These are phyloP conservation scores for Polyplosphaeria fusca DNA, from an alignment of 495 filamentous ascomycete genomes.

Conservation along the genomic window DNA sequence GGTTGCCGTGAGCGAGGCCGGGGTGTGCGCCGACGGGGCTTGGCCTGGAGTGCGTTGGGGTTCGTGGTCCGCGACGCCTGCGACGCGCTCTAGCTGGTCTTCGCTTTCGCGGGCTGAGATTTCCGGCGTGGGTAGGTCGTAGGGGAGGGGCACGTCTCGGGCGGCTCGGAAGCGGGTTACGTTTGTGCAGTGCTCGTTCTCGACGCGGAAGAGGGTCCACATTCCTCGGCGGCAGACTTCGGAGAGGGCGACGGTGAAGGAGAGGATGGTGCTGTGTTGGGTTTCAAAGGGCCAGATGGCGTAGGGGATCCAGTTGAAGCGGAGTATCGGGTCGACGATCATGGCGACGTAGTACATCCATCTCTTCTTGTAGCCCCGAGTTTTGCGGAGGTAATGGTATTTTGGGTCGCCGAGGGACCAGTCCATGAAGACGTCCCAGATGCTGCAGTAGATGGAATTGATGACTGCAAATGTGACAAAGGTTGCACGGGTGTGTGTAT, in stretches of 20 bases:
- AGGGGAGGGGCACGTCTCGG: slow-evolving; percentile 77
- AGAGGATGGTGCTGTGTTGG: slow-evolving; percentile 75
- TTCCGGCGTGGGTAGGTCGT: slow-evolving; percentile 48
- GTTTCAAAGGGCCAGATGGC: slow-evolving; percentile 72
- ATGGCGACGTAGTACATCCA: slow-evolving; percentile 87
- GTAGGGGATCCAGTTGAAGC: slow-evolving; percentile 96
- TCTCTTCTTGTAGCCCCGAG: slow-evolving; percentile 68
- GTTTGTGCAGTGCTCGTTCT: slow-evolving; percentile 93
- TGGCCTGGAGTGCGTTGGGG: not conserved
- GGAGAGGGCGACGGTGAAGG: slow-evolving; percentile 69
- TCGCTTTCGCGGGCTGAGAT: not conserved
- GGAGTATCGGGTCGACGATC: slow-evolving; percentile 77
- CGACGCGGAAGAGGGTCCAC: slow-evolving; percentile 89
- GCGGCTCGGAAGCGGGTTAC: slow-evolving; percentile 80
- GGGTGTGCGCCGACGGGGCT: not conserved
- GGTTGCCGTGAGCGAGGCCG: not conserved
- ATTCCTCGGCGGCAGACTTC: slow-evolving; percentile 80
- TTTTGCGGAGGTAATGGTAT: slow-evolving; percentile 69
- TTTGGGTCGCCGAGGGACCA: slow-evolving; percentile 78
- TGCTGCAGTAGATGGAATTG: slow-evolving; percentile 78
- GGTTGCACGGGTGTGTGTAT: slow-evolving; percentile 53
- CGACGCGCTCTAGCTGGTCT: not conserved
- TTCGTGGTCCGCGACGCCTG: slow-evolving; percentile 1
- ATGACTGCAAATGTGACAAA: slow-evolving; percentile 77
- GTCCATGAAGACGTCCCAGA: slow-evolving; percentile 99